Evolutionary conservation across 257 asterid species (phyloP), one percentile per base, ranked within the genome.

Genomic region (Thymus mandschuricus): DNA sequence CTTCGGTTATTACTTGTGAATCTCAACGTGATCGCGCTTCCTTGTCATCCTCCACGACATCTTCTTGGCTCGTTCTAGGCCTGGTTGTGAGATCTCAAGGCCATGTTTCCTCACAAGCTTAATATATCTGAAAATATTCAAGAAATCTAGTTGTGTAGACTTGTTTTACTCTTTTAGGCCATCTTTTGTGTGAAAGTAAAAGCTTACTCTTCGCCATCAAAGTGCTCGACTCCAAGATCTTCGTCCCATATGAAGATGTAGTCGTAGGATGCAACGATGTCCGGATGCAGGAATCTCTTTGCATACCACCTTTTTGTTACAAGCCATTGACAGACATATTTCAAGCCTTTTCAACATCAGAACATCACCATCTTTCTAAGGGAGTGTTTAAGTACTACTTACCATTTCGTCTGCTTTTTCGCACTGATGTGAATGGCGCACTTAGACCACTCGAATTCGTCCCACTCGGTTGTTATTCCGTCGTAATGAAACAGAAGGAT

Each of bases 211-310:
- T 91, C 95, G 0, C 88, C 96, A 74, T 86, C 40, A 67, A 91
- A 91, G 82, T 91, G 79, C 79, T 91, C 92, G 28, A 86, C 75
- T 21, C 97, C 97, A 12, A 91, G 96, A 62, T 91, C 96, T 77
- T 91, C 97, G 35, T 91, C 97, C 96, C 97, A 91, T n/a, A 91
- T 60, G 64, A 91, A 91, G 66, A 91, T 79, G 82, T 87, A 91
- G 70, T 91, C 96, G 56, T 91, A 91, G 0, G 96, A 66, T 3
- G 95, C 88, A 64, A 91, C 86, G 69, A 89, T 87, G 75, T 83
- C 89, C 4, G 97, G 97, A 81, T 91, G 96, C 67, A 91, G 81
- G 72, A 91, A 89, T 75, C 97, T 86, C 81, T 91, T 91, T 5
- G 97, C 96, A 40, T 75, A 87, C 97, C 96, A 91, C 97, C 97